These are phyloP conservation scores for Parmelia sp. DNA, from an alignment of 495 filamentous ascomycete species.

Conservation along the genomic window DNA sequence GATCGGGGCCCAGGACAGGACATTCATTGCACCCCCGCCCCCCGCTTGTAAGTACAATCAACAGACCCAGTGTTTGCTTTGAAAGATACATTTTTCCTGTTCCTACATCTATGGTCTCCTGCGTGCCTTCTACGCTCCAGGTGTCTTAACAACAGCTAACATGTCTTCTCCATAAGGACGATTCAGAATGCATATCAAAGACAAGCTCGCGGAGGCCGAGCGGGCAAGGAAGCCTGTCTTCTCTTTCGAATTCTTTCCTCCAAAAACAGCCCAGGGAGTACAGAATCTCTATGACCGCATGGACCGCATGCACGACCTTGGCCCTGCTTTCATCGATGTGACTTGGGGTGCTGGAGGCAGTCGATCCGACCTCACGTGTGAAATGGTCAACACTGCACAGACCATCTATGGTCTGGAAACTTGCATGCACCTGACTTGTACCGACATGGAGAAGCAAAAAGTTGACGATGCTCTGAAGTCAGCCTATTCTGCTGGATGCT, in stretches of 20 bases:
- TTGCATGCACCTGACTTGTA: conserved; percentile 99
- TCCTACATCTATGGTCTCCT: too few relatives aligned
- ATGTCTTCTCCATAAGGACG: not conserved
- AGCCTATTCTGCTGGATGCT: conserved; percentile 93
- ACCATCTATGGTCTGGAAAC: conserved; percentile 96
- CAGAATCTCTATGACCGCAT: conserved; percentile 99
- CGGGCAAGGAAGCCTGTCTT: conserved; percentile 71
- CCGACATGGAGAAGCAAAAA: conserved; percentile 89
- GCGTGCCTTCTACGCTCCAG: not conserved
- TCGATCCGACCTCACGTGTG: conserved; percentile 83
- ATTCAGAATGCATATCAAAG: conserved; percentile 71
- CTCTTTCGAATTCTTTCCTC: conserved; percentile 99
- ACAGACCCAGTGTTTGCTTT: not conserved
- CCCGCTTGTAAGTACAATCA: not conserved
- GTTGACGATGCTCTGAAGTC: conserved; percentile 81
- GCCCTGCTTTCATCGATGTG: conserved; percentile 93
- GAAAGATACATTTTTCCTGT: not conserved
- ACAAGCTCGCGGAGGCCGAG: conserved; percentile 82
- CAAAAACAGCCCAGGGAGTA: conserved; percentile 96
- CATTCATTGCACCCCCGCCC: not conserved
- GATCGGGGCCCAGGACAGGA: conserved; percentile 26
- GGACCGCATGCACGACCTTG: conserved; percentile 95
- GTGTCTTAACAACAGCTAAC: not conserved
- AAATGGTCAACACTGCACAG: conserved; percentile 97
- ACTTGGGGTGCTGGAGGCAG: conserved; percentile 97